Evolutionary conservation across 768 basidiomycete species (phyloP).

Genomic region (Kwoniella pini): DNA sequence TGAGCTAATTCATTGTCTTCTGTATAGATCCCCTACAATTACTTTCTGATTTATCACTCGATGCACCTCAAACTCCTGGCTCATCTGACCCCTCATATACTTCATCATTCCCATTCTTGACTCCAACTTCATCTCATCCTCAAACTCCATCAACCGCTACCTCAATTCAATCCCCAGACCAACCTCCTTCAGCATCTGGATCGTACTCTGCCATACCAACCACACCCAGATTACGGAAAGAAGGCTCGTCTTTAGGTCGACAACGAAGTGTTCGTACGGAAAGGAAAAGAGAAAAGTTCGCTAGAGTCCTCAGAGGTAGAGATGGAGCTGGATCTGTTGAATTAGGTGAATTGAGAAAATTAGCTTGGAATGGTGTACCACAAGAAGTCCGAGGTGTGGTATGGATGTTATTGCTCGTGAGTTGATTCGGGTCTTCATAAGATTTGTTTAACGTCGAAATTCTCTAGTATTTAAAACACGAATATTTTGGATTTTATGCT

Average conservation of each 20-base stretch:
- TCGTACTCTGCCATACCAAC: slow-evolving; percentile 12
- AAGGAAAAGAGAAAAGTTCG: slow-evolving; percentile 49
- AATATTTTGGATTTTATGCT: not conserved
- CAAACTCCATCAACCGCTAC: slow-evolving; percentile 63
- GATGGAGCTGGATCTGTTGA: slow-evolving; percentile 61
- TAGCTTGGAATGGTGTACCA: slow-evolving; percentile 95
- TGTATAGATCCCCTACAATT: slow-evolving; percentile 23
- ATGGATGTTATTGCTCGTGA: slow-evolving; percentile 89
- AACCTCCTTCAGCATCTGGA: not conserved
- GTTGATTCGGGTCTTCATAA: no score
- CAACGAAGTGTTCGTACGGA: slow-evolving; percentile 51
- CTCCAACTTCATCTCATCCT: slow-evolving; percentile 27
- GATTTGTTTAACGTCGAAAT: no score
- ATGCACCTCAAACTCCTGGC: slow-evolving; percentile 32
- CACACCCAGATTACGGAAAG: slow-evolving; percentile 20
- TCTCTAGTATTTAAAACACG: no score
- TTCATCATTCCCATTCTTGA: slow-evolving; percentile 32
- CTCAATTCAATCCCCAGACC: slow-evolving; percentile 59
- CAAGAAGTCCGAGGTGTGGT: slow-evolving; percentile 80
- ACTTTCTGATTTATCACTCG: slow-evolving; percentile 22
- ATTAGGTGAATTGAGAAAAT: slow-evolving; percentile 85
- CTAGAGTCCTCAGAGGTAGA: slow-evolving; percentile 43
- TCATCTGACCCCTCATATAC: slow-evolving; percentile 26
- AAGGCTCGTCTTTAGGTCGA: slow-evolving; percentile 22
- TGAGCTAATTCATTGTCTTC: not conserved